Base-by-base conservation (phyloP, 352 stramenopile species). In the Thalassiosira gravida region DNA sequence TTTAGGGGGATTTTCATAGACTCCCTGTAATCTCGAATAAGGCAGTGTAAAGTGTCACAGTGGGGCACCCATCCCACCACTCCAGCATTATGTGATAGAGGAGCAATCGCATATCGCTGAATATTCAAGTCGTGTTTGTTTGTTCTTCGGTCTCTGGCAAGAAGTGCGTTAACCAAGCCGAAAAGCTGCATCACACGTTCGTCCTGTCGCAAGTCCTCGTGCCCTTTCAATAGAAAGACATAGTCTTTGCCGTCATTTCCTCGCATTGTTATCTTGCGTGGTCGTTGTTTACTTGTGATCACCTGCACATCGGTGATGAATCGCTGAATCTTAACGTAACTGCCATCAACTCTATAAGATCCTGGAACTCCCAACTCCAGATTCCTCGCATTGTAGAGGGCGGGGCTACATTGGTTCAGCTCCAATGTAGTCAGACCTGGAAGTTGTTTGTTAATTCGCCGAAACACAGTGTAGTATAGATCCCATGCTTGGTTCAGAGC, bases 181-280 rank as follows among this genome's bases (percentile, higher is more conserved):
- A 99, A 99, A 0, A 99, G 85, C 84, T 99, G 98, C 92, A 98
- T 99, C 39, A 99, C 97, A 22, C 97, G 92, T 85, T 99, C 98
- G 80, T 99, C 98, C 87, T 99, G 97, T 18, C 97, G 89, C 53
- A 99, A 83, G 91, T 99, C 98, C 86, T 99, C 98, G 80, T 99
- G 96, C 14, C 97, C 98, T 87, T 99, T 99, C 0, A 99, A 91
- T 52, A 99, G 86, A 77, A 99, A 99, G 69, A 98, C 95, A 92
- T 99, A 99, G 79, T 98, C 95, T 44, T 97, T 90, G 0, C 97
- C 97, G 85, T 99, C 97, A 62, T 95, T 97, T 18, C 97, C 97
- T 8, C 95, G 78, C 30, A 99, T 96, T 11, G 92, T 97, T 24
- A 99, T 98, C 66, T 98, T 98, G 37, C 97, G 92, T 37, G 97